Percentiles rank a stretch among this genome's conserved stretches.
phyloP scores from a whole-genome alignment of 257 asterid species.

The Sherardia arvensis region DNA sequence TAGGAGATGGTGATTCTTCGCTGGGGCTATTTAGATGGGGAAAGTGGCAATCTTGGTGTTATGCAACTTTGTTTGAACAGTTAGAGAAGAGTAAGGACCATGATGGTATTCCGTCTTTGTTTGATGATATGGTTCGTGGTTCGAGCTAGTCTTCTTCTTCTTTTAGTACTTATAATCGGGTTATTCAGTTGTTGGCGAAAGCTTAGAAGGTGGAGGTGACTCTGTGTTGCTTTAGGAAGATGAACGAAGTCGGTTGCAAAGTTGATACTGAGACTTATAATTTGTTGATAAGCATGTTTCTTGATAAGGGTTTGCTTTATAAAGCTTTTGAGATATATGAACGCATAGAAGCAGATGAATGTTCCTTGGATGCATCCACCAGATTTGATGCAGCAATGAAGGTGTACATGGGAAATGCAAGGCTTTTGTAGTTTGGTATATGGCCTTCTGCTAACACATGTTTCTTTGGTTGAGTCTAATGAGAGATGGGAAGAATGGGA shows the following conservation, averaged over 20 bases:
- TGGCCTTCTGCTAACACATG: slow-evolving; percentile 82
- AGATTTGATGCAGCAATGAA: slow-evolving; percentile 82
- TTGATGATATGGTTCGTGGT: slow-evolving; percentile 83
- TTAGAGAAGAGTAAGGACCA: slow-evolving; percentile 63
- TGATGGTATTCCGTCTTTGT: slow-evolving; percentile 69
- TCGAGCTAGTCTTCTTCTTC: slow-evolving; percentile 35
- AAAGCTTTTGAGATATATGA: slow-evolving; percentile 93
- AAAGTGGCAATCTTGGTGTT: slow-evolving; percentile 85
- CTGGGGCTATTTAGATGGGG: slow-evolving; percentile 84
- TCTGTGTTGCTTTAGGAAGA: slow-evolving; percentile 88
- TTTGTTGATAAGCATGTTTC: slow-evolving; percentile 68
- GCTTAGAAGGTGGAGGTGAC: slow-evolving; percentile 92
- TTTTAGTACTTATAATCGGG: slow-evolving; percentile 59
- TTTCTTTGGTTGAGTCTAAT: slow-evolving; percentile 75
- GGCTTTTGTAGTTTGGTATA: slow-evolving; percentile 73
- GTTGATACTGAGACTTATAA: slow-evolving; percentile 71
- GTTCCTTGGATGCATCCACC: slow-evolving; percentile 68
- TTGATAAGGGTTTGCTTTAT: slow-evolving; percentile 71
- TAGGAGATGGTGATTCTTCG: slow-evolving; percentile 63
- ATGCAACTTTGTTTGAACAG: slow-evolving; percentile 56
- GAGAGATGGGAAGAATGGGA: slow-evolving; percentile 94
- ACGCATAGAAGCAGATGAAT: slow-evolving; percentile 78
- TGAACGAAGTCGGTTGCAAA: slow-evolving; percentile 62
- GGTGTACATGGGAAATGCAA: slow-evolving; percentile 81
- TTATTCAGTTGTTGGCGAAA: slow-evolving; percentile 77